Evolutionary conservation across 805 yeast genomes (phyloP).

Genomic region (Ascoidea asiatica): DNA sequence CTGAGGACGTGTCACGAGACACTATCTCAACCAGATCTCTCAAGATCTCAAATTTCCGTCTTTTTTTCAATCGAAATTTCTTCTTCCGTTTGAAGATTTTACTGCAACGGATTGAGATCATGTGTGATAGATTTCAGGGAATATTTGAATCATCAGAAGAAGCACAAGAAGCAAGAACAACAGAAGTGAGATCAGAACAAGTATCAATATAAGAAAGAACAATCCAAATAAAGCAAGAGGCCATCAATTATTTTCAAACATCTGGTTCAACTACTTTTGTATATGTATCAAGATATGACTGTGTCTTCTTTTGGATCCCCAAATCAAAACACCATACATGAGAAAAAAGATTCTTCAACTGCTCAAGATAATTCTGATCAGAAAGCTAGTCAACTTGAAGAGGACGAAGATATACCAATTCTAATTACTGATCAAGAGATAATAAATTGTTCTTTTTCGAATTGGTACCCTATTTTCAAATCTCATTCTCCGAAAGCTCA

Average conservation of each 20-base stretch:
- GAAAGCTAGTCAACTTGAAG: background rate
- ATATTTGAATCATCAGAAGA: too few relatives aligned
- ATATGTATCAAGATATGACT: background rate
- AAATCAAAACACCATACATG: too few relatives aligned
- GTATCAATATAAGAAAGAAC: background rate
- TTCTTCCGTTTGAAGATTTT: too few relatives aligned
- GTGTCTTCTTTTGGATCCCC: too few relatives aligned
- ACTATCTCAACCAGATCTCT: too few relatives aligned
- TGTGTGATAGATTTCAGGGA: too few relatives aligned
- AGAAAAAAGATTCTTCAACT: background rate
- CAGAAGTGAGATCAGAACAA: background rate
- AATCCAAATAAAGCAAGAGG: background rate
- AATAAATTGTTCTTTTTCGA: slow-evolving; percentile 37
- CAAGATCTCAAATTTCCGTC: too few relatives aligned
- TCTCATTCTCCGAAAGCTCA: slow-evolving; percentile 33
- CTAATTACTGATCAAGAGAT: slow-evolving; percentile 31
- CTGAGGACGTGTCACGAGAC: too few relatives aligned
- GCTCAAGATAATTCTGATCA: background rate
- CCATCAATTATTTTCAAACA: background rate
- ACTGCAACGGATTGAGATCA: too few relatives aligned
- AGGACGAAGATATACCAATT: too few relatives aligned
- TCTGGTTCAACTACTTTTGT: background rate
- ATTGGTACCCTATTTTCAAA: slow-evolving; percentile 45
- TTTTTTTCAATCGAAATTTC: too few relatives aligned
- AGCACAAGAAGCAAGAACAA: background rate